Percentiles rank a stretch among this genome's conserved stretches.
These are phyloP conservation scores for Yarrowia sp. DNA, from an alignment of 805 yeast genomes.

Conservation along the genomic window DNA sequence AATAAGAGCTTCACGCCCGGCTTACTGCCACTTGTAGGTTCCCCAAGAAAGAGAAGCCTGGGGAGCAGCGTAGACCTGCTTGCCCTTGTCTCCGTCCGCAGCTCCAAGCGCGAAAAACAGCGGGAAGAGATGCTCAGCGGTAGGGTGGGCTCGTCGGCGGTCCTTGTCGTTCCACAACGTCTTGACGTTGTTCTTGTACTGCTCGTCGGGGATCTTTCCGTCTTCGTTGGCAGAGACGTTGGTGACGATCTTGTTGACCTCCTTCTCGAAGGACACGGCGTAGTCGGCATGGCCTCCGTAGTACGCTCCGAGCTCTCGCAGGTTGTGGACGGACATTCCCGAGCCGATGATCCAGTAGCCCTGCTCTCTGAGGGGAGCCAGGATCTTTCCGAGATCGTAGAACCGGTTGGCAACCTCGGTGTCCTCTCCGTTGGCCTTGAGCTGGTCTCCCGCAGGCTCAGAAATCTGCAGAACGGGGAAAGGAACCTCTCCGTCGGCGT, in stretches of 20 bases:
- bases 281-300: conserved; percentile 41
- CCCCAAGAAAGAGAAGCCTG: conserved; percentile 12
- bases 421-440: conserved; percentile 33
- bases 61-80: conserved; percentile 15
- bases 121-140: conserved; percentile 72
- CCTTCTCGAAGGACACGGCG: conserved; percentile 54
- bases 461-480: conserved; percentile 47
- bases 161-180: conserved; percentile 38
- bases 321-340: conserved; percentile 79
- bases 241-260: conserved; percentile 41
- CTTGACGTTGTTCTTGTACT: conserved; percentile 43
- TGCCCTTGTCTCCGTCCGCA: conserved; percentile 30
- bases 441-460: conserved; percentile 31
- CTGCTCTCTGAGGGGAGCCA: conserved; percentile 51
- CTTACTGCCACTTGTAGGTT: neutral
- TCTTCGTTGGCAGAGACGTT: conserved; percentile 36
- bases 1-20: neutral
- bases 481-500: conserved; percentile 38
- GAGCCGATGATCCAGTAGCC: conserved; percentile 59
- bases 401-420: conserved; percentile 42
- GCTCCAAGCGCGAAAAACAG: conserved; percentile 60
- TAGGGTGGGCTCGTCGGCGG: conserved; percentile 61
- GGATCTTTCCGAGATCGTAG: conserved; percentile 54
- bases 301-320: conserved; percentile 49
- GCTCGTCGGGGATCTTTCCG: conserved; percentile 34